Conservation (phyloP, 495 filamentous ascomycete species). For the Elasticomyces elasticus region DNA sequence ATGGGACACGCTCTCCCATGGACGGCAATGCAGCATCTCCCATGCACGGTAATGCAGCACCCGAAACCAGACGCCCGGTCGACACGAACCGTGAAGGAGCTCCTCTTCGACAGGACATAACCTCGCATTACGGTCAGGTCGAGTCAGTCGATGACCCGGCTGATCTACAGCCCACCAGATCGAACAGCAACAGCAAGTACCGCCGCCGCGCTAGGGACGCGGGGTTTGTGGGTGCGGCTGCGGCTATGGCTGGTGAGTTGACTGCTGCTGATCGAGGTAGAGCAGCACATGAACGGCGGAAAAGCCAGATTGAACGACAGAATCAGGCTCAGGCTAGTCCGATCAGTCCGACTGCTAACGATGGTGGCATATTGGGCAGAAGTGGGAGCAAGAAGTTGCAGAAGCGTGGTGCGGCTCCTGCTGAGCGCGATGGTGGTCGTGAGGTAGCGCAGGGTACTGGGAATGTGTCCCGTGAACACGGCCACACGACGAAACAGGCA, state of each 20-base stretch:
- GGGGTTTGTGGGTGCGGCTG: slow-evolving; percentile 19
- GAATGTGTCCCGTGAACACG: not conserved
- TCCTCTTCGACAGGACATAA: not conserved
- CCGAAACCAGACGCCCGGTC: too few species aligned
- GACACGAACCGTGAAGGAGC: not conserved
- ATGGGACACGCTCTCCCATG: not conserved
- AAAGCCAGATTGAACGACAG: slow-evolving; percentile 1
- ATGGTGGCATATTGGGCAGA: not conserved
- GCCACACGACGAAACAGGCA: slow-evolving; percentile 13
- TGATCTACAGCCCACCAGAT: not conserved
- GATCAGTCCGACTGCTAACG: slow-evolving; percentile 1
- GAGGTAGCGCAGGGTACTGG: not conserved
- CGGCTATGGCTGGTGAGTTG: slow-evolving; percentile 7
- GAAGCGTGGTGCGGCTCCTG: not conserved
- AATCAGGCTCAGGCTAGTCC: not conserved
- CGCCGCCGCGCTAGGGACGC: slow-evolving; percentile 20
- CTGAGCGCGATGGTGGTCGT: not conserved
- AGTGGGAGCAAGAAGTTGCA: slow-evolving; percentile 16
- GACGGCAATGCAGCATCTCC: not conserved
- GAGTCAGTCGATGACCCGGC: not conserved
- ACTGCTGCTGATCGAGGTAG: slow-evolving; percentile 9
- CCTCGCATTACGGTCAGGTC: not conserved
- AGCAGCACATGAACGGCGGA: slow-evolving; percentile 14
- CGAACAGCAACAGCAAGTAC: slow-evolving; percentile 14
- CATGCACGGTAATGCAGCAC: too few species aligned